Base-by-base conservation (phyloP, 306 rosid genomes). In the Urtica urens region DNA sequence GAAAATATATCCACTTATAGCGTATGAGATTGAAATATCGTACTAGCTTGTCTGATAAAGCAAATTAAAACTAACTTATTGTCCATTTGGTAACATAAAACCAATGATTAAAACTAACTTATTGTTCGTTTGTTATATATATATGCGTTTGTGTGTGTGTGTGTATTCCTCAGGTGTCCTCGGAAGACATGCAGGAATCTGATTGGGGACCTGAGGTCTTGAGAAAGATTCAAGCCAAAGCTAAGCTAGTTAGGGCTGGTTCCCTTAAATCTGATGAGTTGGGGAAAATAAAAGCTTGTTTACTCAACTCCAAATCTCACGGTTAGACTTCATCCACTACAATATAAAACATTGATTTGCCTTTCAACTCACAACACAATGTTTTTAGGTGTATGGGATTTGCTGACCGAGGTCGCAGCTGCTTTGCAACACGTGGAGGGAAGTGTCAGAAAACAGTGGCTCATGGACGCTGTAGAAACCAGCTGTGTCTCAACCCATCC, bases 401-500 rank as follows among this genome's bases (percentile, higher is more conserved):
- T 75, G 55, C 94, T 90, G 26, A 23, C 61, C 55, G 95, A 84
- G 57, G 87, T 90, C 54, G 97, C 67, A 35, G 82, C 72, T 31
- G 92, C 83, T 68, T 64, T 90, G 69, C 75, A 81, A 51, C 70
- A 68, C 34, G 92, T 79, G 38, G 97, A 90, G 71, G 81, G 72
- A 64, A 75, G 74, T 58, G 50, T 79, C 63, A 80, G 66, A 64
- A 72, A 78, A 60, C 92, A 68, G 70, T 90, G 97, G 97, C 78
- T 84, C 52, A 63, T 77, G 64, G 93, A 81, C 57, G 82, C 87
- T 21, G 72, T 73, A n/a, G 95, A 81, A 77, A 74, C 75, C 68
- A 84, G 95, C 73, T 84, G 97, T 7, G 69, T 90, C 15, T 79
- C 95, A 21, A 57, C 64, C 49, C 71, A 74, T 71, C 97, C 95